A percentile compares a stretch with the other conserved stretches of the same genome.
Conservation (phyloP, 345 rosid species). For the Eutrema yunnanense region DNA sequence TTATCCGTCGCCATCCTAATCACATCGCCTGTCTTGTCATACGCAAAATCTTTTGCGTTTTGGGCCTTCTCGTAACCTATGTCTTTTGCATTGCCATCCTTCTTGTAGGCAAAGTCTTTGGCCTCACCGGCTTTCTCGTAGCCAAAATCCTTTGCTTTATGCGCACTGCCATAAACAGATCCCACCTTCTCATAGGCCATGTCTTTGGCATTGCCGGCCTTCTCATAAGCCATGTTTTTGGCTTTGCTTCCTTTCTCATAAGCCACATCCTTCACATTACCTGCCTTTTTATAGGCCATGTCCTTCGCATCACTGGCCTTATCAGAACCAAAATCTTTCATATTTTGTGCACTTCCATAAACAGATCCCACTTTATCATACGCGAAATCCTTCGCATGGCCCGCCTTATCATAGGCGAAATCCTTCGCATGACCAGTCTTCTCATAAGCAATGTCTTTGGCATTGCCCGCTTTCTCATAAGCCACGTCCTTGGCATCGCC, state of each 20-base stretch:
- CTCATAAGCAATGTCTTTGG: constrained; percentile 1
- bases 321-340: neutral
- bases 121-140: constrained; percentile 5
- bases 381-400: neutral
- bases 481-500: constrained; percentile 15
- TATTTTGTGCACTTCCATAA: neutral
- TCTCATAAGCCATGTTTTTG: neutral
- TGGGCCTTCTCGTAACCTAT: neutral
- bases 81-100: neutral
- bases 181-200: constrained; percentile 3
- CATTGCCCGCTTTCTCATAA: constrained; percentile 1
- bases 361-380: constrained; percentile 5
- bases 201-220: neutral
- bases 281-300: neutral
- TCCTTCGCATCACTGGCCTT: constrained; percentile 3
- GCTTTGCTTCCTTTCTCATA: constrained; percentile 14
- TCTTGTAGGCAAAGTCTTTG: constrained; percentile 7
- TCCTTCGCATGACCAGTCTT: neutral
- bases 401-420: neutral
- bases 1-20: constrained; percentile 15
- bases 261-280: neutral
- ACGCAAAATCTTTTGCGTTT: neutral
- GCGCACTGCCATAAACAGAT: neutral
- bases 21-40: constrained; percentile 6
- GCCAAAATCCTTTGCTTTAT: neutral